A percentile compares a stretch with the other conserved stretches of the same genome.
Conservation (phyloP, 805 yeast genomes). For the Schizosaccharomyces pombe region DNA sequence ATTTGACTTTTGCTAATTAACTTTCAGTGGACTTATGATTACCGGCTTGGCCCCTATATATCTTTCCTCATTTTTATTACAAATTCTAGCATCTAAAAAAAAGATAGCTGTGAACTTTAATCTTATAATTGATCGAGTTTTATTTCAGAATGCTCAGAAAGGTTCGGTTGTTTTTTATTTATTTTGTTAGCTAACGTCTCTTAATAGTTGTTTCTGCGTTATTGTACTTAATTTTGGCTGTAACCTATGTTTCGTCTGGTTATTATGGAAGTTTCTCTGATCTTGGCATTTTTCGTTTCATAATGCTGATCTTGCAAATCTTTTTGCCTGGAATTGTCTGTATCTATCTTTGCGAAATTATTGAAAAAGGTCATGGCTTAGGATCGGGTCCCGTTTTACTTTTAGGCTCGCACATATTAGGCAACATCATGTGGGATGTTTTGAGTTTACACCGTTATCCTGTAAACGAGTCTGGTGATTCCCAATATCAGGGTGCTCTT, state of each 20-base stretch:
- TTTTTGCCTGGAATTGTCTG: constrained; percentile 88
- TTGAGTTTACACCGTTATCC: constrained; percentile 85
- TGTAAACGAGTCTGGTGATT: neutral
- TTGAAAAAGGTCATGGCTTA: constrained; percentile 93
- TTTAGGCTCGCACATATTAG: constrained; percentile 92
- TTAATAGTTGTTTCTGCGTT: constrained; percentile 51
- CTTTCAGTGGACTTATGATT: constrained; percentile 54
- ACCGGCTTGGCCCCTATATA: constrained; percentile 94
- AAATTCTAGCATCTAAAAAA: constrained; percentile 76
- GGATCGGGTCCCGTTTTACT: constrained; percentile 90
- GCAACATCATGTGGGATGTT: constrained; percentile 90
- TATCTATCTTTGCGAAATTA: constrained; percentile 70
- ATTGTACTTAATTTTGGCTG: constrained; percentile 82
- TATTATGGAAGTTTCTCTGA: constrained; percentile 84
- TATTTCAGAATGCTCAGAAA: constrained; percentile 82
- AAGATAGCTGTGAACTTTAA: constrained; percentile 66
- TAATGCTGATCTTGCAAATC: constrained; percentile 69
- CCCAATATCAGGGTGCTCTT: constrained; percentile 87
- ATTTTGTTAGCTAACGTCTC: neutral
- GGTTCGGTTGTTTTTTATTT: constrained; percentile 5
- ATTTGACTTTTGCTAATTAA: no score
- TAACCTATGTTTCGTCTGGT: constrained; percentile 87
- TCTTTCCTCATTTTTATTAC: constrained; percentile 85
- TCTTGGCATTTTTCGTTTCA: constrained; percentile 76
- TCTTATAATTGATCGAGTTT: constrained; percentile 67